Conservation (phyloP, 352 stramenopile genomes). For the Paralagenidium karlingii region DNA sequence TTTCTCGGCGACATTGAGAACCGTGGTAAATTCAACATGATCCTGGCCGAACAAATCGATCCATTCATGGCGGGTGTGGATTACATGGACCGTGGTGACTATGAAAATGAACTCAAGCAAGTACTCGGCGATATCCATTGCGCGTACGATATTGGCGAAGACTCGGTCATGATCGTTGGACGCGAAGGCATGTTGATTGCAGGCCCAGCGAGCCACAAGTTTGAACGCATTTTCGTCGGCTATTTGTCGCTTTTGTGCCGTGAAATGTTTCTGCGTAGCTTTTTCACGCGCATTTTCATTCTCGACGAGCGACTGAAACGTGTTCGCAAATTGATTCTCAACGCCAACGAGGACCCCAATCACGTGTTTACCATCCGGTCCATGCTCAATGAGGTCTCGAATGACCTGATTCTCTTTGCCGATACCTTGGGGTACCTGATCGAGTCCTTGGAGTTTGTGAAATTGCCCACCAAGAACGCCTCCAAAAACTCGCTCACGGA, state of each 20-base stretch:
- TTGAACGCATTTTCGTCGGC: conserved; percentile 89
- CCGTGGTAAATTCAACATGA: conserved; percentile 94
- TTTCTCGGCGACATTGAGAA: conserved; percentile 89
- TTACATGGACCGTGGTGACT: conserved; percentile 96
- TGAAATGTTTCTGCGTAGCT: conserved; percentile 94
- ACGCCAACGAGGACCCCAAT: conserved; percentile 77
- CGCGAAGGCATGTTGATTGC: conserved; percentile 87
- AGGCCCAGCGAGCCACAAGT: conserved; percentile 84
- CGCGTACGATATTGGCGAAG: conserved; percentile 91
- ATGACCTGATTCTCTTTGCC: conserved; percentile 90
- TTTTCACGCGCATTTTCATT: conserved; percentile 92
- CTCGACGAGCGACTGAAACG: conserved; percentile 90
- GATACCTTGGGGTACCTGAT: conserved; percentile 91
- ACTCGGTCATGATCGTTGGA: conserved; percentile 92
- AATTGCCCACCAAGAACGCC: conserved; percentile 29
- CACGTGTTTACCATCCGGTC: conserved; percentile 72
- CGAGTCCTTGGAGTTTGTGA: conserved; percentile 87
- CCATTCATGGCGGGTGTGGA: conserved; percentile 92
- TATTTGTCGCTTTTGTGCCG: conserved; percentile 92
- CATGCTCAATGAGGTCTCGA: conserved; percentile 80
- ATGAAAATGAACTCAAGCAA: conserved; percentile 95
- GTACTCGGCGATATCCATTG: conserved; percentile 87
- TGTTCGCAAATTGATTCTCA: conserved; percentile 83
- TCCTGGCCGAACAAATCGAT: conserved; percentile 95
- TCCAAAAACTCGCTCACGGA: conserved; percentile 44